Base-by-base conservation (phyloP, 805 yeast genomes). In the Metschnikowia borealis region DNA sequence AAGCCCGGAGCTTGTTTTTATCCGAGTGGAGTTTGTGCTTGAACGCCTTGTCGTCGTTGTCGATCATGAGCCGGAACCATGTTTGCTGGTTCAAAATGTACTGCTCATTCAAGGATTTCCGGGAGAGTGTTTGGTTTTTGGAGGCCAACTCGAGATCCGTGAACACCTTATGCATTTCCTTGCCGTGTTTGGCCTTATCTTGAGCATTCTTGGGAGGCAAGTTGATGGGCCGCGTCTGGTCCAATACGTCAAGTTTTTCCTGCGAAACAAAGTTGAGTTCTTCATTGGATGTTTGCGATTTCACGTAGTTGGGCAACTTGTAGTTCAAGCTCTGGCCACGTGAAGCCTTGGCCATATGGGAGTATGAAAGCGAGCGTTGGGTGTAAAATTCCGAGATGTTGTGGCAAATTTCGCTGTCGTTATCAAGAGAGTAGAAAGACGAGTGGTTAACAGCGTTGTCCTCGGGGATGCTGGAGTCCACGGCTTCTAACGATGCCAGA, bases 151-250 rank as follows among this genome's bases (percentile, higher is more conserved):
- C 75, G 39, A 70, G 70, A 55, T 65, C 74, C 15, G 71, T 63
- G 44, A 80, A 71, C 26, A 74, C 55, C 65, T 69, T 71, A 42
- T 74, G 68, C 49, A 84, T 75, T 59, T 84, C 83, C 44, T 67
- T 71, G 56, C 82, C 83, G 59, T 85, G 91, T 50, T 72, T 72
- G 33, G 68, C 62, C 38, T 75, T 75, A 59, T 85, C 91, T 11
- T 60, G 62, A 3, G 67, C 60, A 37, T 73, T 69, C 62, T 85
- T 85, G 5, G 89, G 89, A 5, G 91, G 91, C 41, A 84, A 63
- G 79, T 88, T 82, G 45, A 82, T 77, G 3, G 91, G 91, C 56
- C 91, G 73, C 1, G 89, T 78, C 40, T 80, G 81, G 46, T 84
- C 77, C 35, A 84, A 65, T 10, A 68, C 64, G 21, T 73, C 74